These are phyloP conservation scores for Deinandra increscens DNA, from an alignment of 129 eudicot species.

Conservation along the genomic window DNA sequence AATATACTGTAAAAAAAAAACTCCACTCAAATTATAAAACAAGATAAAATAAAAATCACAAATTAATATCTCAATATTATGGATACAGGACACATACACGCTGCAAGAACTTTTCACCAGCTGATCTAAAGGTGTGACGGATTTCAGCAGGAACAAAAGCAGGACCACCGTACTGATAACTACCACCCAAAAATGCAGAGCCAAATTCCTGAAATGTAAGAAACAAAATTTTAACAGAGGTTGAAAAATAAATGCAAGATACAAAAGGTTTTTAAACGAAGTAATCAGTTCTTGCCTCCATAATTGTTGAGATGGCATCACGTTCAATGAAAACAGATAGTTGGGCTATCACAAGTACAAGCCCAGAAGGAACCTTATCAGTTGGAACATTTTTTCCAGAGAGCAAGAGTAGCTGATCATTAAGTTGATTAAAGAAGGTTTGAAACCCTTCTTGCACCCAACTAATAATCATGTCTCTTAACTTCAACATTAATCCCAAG, in stretches of 20 bases:
- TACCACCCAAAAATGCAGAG: conserved; percentile 73
- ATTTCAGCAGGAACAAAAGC: conserved; percentile 94
- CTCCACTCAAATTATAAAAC: conserved; percentile 11
- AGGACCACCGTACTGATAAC: conserved; percentile 63
- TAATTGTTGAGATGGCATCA: conserved; percentile 79
- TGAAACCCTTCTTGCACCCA: conserved; percentile 97
- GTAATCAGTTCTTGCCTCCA: conserved; percentile 59
- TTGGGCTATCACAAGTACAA: conserved; percentile 82
- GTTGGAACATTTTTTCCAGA: conserved; percentile 53
- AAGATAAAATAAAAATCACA: neutral
- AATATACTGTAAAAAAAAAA: conserved; percentile 57
- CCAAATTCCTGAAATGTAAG: conserved; percentile 65
- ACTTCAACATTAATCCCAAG: conserved; percentile 55
- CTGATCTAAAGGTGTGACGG: conserved; percentile 67
- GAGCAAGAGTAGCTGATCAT: conserved; percentile 59
- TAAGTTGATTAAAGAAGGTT: conserved; percentile 62
- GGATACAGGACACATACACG: conserved; percentile 48
- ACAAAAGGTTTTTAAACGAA: neutral
- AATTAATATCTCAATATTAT: neutral
- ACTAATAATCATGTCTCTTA: conserved; percentile 59
- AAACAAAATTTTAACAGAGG: neutral
- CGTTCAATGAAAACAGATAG: conserved; percentile 72
- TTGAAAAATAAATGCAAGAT: conserved; percentile 11
- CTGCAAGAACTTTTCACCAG: conserved; percentile 83
- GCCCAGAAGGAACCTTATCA: conserved; percentile 72